A percentile compares a stretch with the other conserved stretches of the same genome.
phyloP scores from a whole-genome alignment of 177 flowering plant species.

The Vitis hybrid region DNA sequence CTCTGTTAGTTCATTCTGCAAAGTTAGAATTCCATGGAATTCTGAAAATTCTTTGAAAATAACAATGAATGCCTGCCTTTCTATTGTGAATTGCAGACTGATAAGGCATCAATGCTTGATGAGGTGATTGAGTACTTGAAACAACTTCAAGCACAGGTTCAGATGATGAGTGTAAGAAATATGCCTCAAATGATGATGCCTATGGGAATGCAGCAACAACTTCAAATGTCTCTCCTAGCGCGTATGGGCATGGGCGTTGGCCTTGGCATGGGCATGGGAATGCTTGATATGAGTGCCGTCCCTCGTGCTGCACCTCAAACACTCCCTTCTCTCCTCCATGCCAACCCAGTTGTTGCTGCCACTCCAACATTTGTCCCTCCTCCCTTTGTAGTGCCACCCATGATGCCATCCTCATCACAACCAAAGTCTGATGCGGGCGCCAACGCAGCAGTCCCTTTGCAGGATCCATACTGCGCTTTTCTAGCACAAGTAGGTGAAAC shows the following conservation, averaged over 20 bases:
- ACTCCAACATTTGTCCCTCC: conserved; percentile 26
- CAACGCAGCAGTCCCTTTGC: conserved; percentile 22
- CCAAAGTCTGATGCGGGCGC: conserved; percentile 16
- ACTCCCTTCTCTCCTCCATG: conserved; percentile 26
- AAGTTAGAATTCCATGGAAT: not conserved
- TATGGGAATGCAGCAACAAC: conserved; percentile 46
- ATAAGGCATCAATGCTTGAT: conserved; percentile 72
- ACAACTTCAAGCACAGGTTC: conserved; percentile 63
- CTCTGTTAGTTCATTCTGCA: not conserved
- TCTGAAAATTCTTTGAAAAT: too few relatives aligned
- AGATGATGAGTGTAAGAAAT: conserved; percentile 44
- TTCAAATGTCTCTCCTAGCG: conserved; percentile 55
- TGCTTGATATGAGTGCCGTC: conserved; percentile 29
- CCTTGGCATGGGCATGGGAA: conserved; percentile 42
- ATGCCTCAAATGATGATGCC: conserved; percentile 61
- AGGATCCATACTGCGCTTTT: conserved; percentile 41
- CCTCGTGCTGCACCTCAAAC: conserved; percentile 17
- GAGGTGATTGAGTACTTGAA: conserved; percentile 63
- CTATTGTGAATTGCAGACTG: conserved; percentile 35
- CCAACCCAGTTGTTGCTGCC: conserved; percentile 15
- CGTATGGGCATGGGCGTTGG: conserved; percentile 48
- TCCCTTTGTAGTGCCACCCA: conserved; percentile 26
- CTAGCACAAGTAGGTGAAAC: conserved; percentile 43
- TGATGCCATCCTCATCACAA: conserved; percentile 21
- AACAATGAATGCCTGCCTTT: not conserved